Conservation (phyloP, 2,329 filamentous ascomycete genomes). For the Pseudopyrenochaeta lycopersici region DNA sequence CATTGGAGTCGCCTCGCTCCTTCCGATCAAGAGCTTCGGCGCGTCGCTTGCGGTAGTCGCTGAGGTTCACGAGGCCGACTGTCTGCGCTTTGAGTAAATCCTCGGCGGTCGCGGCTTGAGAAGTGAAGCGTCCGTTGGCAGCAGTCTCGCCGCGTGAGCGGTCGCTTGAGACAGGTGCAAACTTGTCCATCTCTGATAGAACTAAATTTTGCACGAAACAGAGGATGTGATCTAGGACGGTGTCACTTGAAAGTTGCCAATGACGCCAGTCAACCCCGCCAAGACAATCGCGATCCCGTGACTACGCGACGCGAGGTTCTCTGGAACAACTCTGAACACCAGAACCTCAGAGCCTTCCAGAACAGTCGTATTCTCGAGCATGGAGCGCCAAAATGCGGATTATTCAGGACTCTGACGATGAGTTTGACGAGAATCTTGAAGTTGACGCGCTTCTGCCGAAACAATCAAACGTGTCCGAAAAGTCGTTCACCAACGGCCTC, state of each 20-base stretch:
- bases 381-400: conserved; percentile 33
- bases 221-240: neutral
- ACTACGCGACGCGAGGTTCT: conserved; percentile 17
- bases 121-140: conserved; percentile 71
- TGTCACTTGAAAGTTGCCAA: neutral
- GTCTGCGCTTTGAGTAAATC: conserved; percentile 86
- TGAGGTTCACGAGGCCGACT: conserved; percentile 88
- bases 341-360: neutral
- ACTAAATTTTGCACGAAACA: neutral
- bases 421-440: conserved; percentile 43
- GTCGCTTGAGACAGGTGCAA: conserved; percentile 27
- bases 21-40: conserved; percentile 93
- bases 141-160: conserved; percentile 27
- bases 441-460: conserved; percentile 14
- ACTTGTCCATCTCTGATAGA: conserved; percentile 38
- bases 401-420: conserved; percentile 50
- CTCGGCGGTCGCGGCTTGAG: conserved; percentile 78
- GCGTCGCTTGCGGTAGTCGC: conserved; percentile 94
- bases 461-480: conserved; percentile 23
- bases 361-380: neutral
- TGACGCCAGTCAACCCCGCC: conserved; percentile 13
- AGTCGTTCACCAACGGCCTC: conserved; percentile 10
- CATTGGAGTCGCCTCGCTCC: conserved; percentile 79
- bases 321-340: conserved; percentile 2
- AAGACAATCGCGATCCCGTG: conserved; percentile 24